Conservation (phyloP, 768 basidiomycete genomes). For the Phylloporus sp. region DNA sequence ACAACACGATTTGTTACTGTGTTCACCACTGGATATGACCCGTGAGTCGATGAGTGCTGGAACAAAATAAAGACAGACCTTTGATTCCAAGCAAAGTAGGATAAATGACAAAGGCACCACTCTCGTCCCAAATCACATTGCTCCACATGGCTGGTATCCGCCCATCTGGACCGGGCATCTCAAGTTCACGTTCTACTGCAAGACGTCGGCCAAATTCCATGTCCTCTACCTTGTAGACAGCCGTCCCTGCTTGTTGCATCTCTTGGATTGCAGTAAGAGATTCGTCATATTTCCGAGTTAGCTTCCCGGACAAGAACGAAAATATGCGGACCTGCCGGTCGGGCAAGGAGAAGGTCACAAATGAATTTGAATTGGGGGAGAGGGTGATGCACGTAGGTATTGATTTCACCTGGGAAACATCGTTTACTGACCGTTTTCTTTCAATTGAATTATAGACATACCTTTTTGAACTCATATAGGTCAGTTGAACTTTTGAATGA, state of each 20-base stretch:
- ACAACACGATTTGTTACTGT: conserved; percentile 90
- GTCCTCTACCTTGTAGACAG: conserved; percentile 88
- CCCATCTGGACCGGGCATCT: conserved; percentile 74
- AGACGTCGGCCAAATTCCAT: conserved; percentile 99
- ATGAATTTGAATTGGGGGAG: conserved; percentile 84
- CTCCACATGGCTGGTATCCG: conserved; percentile 72
- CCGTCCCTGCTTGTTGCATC: conserved; percentile 98
- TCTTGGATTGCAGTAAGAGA: conserved; percentile 89
- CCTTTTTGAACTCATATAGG: conserved; percentile 98
- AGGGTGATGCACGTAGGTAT: conserved; percentile 89
- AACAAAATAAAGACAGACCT: conserved; percentile 46
- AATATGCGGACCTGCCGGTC: conserved; percentile 95
- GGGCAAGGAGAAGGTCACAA: conserved; percentile 90
- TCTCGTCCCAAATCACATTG: conserved; percentile 97
- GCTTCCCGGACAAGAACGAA: conserved; percentile 83
- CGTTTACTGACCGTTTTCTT: neutral
- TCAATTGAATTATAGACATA: conserved; percentile 24
- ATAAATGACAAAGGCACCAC: conserved; percentile 90
- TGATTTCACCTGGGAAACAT: conserved; percentile 67
- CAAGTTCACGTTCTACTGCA: conserved; percentile 88
- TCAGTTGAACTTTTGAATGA: conserved; percentile 88
- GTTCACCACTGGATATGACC: conserved; percentile 69
- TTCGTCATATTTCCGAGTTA: conserved; percentile 93
- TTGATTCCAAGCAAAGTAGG: conserved; percentile 94
- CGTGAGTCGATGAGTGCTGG: neutral